phyloP scores from a whole-genome alignment of 495 filamentous ascomycete genomes.

The Lasiosphaeris hirsuta region DNA sequence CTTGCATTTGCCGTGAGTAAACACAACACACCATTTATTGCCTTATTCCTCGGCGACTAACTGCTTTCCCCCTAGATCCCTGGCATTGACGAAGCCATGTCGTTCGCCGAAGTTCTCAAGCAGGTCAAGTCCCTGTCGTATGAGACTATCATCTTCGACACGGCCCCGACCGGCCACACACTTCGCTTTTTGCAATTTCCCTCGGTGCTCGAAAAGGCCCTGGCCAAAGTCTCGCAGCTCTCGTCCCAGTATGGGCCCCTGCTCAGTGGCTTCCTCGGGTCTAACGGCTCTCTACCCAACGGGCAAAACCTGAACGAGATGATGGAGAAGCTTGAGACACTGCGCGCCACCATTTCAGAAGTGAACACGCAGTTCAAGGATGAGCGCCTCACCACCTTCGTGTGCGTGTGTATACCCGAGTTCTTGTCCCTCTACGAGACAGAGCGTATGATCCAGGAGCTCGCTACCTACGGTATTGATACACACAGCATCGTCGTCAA shows the following conservation, averaged over 20 bases:
- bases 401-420: constrained; percentile 97
- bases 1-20: constrained; percentile 57
- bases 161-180: constrained; percentile 97
- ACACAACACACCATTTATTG: not conserved
- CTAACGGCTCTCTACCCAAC: constrained; percentile 75
- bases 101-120: constrained; percentile 97
- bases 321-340: constrained; percentile 86
- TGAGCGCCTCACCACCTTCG: constrained; percentile 90
- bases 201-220: constrained; percentile 94
- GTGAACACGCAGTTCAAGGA: constrained; percentile 99
- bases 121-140: constrained; percentile 99
- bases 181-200: constrained; percentile 99
- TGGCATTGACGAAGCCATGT: constrained; percentile 99
- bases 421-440: constrained; percentile 98
- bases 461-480: constrained; percentile 90
- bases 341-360: constrained; percentile 89
- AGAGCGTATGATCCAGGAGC: constrained; percentile 98
- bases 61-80: constrained; percentile 65
- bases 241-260: constrained; percentile 93
- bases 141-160: constrained; percentile 98
- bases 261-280: constrained; percentile 86
- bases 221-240: constrained; percentile 92
- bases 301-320: constrained; percentile 88
- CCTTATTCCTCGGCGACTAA: constrained; percentile 4
- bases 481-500: constrained; percentile 98